Evolutionary conservation across 139 green algal genomes (phyloP).

Genomic region (Coelastrella sp.): DNA sequence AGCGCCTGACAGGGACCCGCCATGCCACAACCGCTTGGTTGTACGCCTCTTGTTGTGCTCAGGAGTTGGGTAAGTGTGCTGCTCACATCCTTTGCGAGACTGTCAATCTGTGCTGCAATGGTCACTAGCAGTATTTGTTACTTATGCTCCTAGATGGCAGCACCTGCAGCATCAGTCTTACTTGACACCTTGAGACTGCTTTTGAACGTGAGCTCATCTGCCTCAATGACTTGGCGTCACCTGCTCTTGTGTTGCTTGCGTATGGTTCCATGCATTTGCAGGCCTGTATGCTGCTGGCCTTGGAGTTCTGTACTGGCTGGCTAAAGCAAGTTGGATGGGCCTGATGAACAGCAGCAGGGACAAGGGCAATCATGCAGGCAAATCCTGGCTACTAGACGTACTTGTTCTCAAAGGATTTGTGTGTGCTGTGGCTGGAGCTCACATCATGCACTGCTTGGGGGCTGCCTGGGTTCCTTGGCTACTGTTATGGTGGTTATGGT

Average conservation of each 20-base stretch:
- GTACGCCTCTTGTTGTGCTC: constrained; percentile 12
- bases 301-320: constrained; percentile 25
- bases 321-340: neutral
- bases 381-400: constrained; percentile 29
- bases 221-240: neutral
- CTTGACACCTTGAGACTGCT: too few species aligned
- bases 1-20: neutral
- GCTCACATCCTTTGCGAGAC: too few species aligned
- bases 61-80: constrained; percentile 24
- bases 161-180: too few species aligned
- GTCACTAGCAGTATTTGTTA: too few species aligned
- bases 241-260: neutral
- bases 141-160: too few species aligned
- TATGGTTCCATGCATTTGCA: constrained; percentile 3
- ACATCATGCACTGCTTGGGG: constrained; percentile 31
- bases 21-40: neutral
- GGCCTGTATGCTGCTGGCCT: constrained; percentile 14
- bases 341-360: neutral
- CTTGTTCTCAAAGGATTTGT: constrained; percentile 7
- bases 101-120: too few species aligned
- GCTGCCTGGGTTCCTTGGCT: constrained; percentile 42
- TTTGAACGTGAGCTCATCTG: neutral
- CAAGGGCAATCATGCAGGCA: neutral
- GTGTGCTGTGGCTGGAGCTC: constrained; percentile 20
- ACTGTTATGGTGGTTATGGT: constrained; percentile 28